Evolutionary conservation across 75 land plant genomes (phyloP), one percentile per base, ranked within the genome.

Genomic region (Picea glauca): DNA sequence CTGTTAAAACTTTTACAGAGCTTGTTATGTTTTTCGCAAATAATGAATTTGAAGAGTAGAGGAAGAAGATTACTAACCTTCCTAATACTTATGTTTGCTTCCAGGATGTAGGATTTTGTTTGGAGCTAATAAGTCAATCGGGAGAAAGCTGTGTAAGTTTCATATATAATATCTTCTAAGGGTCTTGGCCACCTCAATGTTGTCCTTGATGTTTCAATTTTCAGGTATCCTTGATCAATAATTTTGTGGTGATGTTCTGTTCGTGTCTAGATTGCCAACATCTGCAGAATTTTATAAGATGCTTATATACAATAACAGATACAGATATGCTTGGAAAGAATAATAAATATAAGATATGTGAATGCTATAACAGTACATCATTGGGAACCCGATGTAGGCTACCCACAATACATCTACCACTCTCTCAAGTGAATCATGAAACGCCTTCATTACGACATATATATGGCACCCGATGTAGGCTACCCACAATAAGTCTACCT

Each of bases 21-120:
- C 20, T 68, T 70, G 43, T 70, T 5, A 70, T 20, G 50, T 21
- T 21, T 50, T 20, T 9, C 17, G 46, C 26, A 70, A 74, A 57
- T 46, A 74, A 74, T 74, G 76, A 54, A 26, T 13, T 56, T 26
- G 21, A 54, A 74, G 32, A 30, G 32, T 5, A 73, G 15, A 7
- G n/a, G 9, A 73, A 11, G 26, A 50, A 40, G 1, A 54, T 57
- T 56, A 74, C 23, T 54, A 23, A 56, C 56, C 60, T 21, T 21
- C 23, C 23, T 15, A 58, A 58, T 9, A 9, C 14, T 12, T 50
- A 4, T n/a, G 76, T 74, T 74, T 74, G 5, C 32, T 74, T 74
- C 56, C 91, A 98, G 99, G 99, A 98, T 88, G 93, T 98, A 77
- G 99, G 99, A 30, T 98, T 98, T 78, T 86, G 88, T 78, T 89